Percentiles rank a stretch among this genome's conserved stretches.
These are phyloP conservation scores for Nicotiana tomentosiformis DNA, from an alignment of 257 asterid species.

Conservation along the genomic window DNA sequence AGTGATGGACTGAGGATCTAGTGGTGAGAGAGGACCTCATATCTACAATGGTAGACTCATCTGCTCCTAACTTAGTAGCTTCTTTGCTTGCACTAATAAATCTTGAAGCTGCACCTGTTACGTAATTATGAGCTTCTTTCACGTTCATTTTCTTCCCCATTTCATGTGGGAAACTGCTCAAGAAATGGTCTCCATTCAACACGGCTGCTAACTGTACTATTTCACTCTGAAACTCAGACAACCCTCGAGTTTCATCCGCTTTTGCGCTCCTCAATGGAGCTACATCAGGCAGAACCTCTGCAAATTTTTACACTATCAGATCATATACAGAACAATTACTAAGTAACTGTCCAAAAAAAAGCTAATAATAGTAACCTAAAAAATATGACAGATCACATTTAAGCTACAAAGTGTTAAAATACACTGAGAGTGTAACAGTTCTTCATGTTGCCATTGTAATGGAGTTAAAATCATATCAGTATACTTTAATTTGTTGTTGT, in stretches of 20 bases:
- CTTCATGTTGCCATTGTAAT: background rate
- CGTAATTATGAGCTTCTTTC: slow-evolving; percentile 56
- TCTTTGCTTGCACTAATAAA: slow-evolving; percentile 70
- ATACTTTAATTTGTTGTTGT: too few relatives aligned
- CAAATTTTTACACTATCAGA: background rate
- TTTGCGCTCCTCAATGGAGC: slow-evolving; percentile 37
- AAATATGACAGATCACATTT: background rate
- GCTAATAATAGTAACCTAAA: background rate
- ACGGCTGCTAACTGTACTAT: slow-evolving; percentile 68
- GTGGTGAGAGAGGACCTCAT: slow-evolving; percentile 84
- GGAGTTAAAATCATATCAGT: background rate
- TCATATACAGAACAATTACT: too few relatives aligned
- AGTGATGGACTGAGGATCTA: slow-evolving; percentile 41
- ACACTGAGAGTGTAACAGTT: background rate
- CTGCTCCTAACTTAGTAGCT: slow-evolving; percentile 64
- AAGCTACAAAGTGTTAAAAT: background rate
- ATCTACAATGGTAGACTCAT: slow-evolving; percentile 58
- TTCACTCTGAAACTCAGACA: slow-evolving; percentile 72
- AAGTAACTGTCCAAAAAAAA: too few relatives aligned
- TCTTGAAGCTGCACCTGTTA: slow-evolving; percentile 59
- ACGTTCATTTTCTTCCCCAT: slow-evolving; percentile 59
- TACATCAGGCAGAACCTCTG: slow-evolving; percentile 62
- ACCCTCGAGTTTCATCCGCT: slow-evolving; percentile 39
- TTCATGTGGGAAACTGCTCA: slow-evolving; percentile 51
- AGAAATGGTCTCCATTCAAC: slow-evolving; percentile 61